phyloP scores from a whole-genome alignment of 148 eudicot genomes.

The Amaranthus palmeri region DNA sequence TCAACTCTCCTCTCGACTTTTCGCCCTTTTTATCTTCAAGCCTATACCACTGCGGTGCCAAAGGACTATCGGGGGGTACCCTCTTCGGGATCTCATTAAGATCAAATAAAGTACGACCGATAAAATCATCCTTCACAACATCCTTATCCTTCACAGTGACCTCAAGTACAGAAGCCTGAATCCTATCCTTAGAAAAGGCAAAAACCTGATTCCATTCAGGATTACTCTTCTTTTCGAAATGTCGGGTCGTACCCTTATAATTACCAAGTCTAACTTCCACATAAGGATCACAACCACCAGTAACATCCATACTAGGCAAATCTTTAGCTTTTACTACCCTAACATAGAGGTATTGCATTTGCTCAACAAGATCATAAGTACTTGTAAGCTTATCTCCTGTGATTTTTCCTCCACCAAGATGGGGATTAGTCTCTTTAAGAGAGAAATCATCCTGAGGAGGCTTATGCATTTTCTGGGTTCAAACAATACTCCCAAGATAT shows the following conservation, averaged over 20 bases:
- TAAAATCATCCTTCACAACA: slow-evolving; percentile 39
- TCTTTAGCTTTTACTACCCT: slow-evolving; percentile 61
- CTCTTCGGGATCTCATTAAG: slow-evolving; percentile 44
- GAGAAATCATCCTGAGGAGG: slow-evolving; percentile 34
- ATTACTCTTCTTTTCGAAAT: slow-evolving; percentile 45
- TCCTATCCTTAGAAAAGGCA: slow-evolving; percentile 52
- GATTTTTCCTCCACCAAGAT: slow-evolving; percentile 36
- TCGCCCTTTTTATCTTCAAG: slow-evolving; percentile 40
- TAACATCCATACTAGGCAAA: slow-evolving; percentile 42
- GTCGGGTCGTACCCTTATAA: slow-evolving; percentile 53
- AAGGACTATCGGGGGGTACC: slow-evolving; percentile 49
- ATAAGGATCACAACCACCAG: slow-evolving; percentile 49
- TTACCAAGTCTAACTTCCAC: slow-evolving; percentile 57
- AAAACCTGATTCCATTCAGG: slow-evolving; percentile 67
- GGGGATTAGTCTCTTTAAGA: slow-evolving; percentile 49
- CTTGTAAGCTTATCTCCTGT: slow-evolving; percentile 40
- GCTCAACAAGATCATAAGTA: slow-evolving; percentile 68
- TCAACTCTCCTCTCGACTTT: slow-evolving; percentile 48
- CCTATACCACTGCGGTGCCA: slow-evolving; percentile 71
- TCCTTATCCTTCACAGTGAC: slow-evolving; percentile 53
- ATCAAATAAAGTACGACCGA: slow-evolving; percentile 47
- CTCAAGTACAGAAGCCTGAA: slow-evolving; percentile 45
- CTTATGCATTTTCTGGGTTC: neutral
- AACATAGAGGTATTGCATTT: slow-evolving; percentile 60
- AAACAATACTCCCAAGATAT: too few species aligned